These are phyloP conservation scores for Solanum sitiens DNA, from an alignment of 257 asterid species.

Conservation along the genomic window DNA sequence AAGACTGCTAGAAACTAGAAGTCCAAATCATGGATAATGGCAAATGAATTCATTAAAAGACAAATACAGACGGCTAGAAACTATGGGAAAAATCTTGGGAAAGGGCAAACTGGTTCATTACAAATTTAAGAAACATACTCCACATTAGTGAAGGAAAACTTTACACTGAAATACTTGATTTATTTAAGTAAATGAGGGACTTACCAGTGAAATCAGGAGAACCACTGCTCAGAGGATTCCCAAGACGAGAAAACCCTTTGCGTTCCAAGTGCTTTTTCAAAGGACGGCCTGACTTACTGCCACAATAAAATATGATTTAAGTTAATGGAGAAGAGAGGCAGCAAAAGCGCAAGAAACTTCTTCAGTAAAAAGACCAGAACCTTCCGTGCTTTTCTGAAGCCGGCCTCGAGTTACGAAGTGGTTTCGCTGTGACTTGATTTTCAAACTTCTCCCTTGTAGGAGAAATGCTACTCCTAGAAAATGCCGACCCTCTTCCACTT, in stretches of 20 bases:
- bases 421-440: slow-evolving; percentile 46
- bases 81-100: not conserved
- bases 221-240: slow-evolving; percentile 54
- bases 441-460: slow-evolving; percentile 72
- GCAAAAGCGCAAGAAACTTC: not conserved
- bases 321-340: slow-evolving; percentile 4
- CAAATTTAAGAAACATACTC: not conserved
- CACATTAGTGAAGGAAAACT: not conserved
- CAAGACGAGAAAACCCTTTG: slow-evolving; percentile 82
- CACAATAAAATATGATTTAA: slow-evolving; percentile 15
- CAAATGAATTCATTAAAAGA: not conserved
- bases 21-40: not conserved
- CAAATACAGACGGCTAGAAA: not conserved
- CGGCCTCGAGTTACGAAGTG: slow-evolving; percentile 54
- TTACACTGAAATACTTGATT: not conserved
- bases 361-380: slow-evolving; percentile 24
- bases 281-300: slow-evolving; percentile 94
- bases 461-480: slow-evolving; percentile 79
- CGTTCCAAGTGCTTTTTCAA: slow-evolving; percentile 78
- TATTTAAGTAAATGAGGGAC: not conserved
- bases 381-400: slow-evolving; percentile 80
- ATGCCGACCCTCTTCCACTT: slow-evolving; percentile 68
- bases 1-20: not conserved
- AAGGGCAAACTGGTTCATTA: not conserved
- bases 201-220: slow-evolving; percentile 90